A percentile compares a stretch with the other conserved stretches of the same genome.
Evolutionary conservation across 169 alveolate genomes (phyloP).

Genomic region (Plasmodium gallinaceum): DNA sequence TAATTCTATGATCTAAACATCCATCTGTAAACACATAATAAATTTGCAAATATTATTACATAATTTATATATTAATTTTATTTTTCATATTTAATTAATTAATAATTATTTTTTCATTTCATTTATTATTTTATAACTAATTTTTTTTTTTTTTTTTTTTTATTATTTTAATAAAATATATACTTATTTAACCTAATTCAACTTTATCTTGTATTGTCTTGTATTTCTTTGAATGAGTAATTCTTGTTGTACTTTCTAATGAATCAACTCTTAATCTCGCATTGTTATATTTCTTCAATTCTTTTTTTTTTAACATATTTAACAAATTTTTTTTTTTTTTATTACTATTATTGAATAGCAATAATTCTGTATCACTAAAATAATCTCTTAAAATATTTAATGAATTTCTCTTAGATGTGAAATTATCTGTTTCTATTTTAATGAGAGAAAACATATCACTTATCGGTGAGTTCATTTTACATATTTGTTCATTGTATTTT

Average conservation of each 20-base stretch:
- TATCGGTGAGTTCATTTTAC: conserved; percentile 7
- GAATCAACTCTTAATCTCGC: not conserved
- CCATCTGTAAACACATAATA: conserved; percentile 6
- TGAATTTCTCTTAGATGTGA: conserved; percentile 18
- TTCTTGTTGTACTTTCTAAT: conserved; percentile 14
- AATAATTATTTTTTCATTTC: not conserved
- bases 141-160: not conserved
- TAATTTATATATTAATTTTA: not conserved
- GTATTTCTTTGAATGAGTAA: conserved; percentile 7
- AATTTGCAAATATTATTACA: not conserved
- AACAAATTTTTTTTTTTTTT: conserved; percentile 29
- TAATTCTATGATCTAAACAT: conserved; percentile 21
- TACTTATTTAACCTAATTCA: conserved; percentile 20
- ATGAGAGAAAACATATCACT: conserved; percentile 16
- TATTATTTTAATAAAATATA: not conserved
- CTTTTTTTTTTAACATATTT: conserved; percentile 23
- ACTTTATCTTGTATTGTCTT: not conserved
- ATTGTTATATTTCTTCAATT: not conserved
- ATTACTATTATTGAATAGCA: conserved; percentile 23
- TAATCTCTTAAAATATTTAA: conserved; percentile 9
- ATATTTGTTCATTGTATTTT: conserved; percentile 1
- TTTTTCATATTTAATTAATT: not conserved
- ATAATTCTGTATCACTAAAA: conserved; percentile 61
- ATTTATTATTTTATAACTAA: not conserved
- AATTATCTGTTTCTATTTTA: conserved; percentile 35